phyloP scores from a whole-genome alignment of 116 monocot genomes.

The Zostera marina region DNA sequence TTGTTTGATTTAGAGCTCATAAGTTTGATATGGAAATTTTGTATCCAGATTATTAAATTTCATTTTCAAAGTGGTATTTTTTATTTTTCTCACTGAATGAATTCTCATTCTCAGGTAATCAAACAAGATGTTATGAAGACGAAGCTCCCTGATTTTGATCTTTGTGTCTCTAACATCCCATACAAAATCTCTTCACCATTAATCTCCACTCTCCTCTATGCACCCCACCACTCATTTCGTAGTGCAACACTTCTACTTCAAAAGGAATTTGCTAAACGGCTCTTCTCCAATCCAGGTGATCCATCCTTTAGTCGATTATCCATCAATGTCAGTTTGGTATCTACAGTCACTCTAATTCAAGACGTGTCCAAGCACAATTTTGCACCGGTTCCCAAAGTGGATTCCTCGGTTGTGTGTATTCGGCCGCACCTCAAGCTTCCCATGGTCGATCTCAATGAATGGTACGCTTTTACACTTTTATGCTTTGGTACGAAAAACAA shows the following conservation, averaged over 20 bases:
- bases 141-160: conserved; percentile 42
- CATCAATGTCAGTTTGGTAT: conserved; percentile 52
- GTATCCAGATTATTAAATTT: too few species aligned
- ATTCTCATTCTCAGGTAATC: conserved; percentile 34
- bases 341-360: conserved; percentile 48
- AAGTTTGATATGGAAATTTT: too few species aligned
- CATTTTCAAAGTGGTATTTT: not conserved
- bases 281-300: conserved; percentile 55
- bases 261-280: conserved; percentile 71
- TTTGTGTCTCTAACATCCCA: conserved; percentile 85
- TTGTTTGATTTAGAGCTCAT: too few species aligned
- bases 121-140: conserved; percentile 43
- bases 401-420: conserved; percentile 62
- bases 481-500: conserved; percentile 79
- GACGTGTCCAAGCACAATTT: conserved; percentile 76
- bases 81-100: conserved; percentile 4
- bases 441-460: conserved; percentile 48
- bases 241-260: conserved; percentile 69
- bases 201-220: conserved; percentile 53
- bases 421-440: conserved; percentile 25
- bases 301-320: conserved; percentile 66
- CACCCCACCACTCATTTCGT: conserved; percentile 18
- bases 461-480: conserved; percentile 60
- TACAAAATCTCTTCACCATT: conserved; percentile 86
- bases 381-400: conserved; percentile 64